These are phyloP conservation scores for Rhizodiscina lignyota DNA, from an alignment of 495 filamentous ascomycete species.

Conservation along the genomic window DNA sequence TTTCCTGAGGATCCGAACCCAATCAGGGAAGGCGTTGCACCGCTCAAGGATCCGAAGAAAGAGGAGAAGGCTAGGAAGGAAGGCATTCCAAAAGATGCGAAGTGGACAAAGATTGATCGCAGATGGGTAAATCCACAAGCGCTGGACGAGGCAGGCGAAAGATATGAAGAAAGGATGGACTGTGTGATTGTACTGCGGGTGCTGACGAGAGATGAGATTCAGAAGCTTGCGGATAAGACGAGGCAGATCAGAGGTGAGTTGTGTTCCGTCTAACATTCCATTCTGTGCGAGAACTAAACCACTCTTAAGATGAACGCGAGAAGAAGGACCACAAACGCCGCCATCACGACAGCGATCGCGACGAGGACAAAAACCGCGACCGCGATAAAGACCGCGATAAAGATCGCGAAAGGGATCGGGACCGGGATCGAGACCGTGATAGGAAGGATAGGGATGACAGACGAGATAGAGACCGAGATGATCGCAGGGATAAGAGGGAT, in stretches of 20 bases:
- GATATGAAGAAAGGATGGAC: constrained; percentile 55
- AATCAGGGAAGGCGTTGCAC: constrained; percentile 76
- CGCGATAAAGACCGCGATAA: background rate
- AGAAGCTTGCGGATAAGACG: constrained; percentile 51
- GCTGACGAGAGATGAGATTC: constrained; percentile 59
- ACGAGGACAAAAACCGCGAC: background rate
- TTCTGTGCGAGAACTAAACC: background rate
- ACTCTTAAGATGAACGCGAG: background rate
- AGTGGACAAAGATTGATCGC: constrained; percentile 71
- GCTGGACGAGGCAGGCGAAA: constrained; percentile 48
- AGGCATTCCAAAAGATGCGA: constrained; percentile 50
- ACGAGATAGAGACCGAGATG: too few relatives aligned
- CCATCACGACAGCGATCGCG: background rate
- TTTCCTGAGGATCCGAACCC: constrained; percentile 68
- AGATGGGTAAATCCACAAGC: constrained; percentile 62
- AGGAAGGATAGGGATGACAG: too few relatives aligned
- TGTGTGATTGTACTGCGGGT: constrained; percentile 66
- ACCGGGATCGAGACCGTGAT: background rate
- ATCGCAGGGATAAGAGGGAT: too few relatives aligned
- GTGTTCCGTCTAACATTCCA: background rate
- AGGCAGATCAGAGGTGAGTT: constrained; percentile 35
- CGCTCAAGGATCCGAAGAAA: constrained; percentile 63
- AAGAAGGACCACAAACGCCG: background rate
- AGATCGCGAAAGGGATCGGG: too few relatives aligned
- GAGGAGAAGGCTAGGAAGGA: constrained; percentile 24